Conservation (phyloP, 768 basidiomycete species). For the Panus rudis region DNA sequence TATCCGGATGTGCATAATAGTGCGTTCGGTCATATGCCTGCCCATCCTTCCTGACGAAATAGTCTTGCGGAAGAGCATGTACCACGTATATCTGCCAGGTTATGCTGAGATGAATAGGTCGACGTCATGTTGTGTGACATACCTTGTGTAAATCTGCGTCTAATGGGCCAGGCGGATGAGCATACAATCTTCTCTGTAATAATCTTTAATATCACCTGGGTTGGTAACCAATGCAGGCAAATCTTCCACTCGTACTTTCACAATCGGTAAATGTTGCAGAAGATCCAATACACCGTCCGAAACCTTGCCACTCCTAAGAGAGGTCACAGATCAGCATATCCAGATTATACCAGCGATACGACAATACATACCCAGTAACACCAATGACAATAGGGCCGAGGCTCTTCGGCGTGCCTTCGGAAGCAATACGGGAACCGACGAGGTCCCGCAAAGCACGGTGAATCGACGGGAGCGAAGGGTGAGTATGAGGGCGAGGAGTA, state of each 20-base stretch:
- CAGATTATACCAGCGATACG: not conserved
- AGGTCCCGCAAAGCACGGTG: slow-evolving; percentile 48
- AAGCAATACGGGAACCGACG: slow-evolving; percentile 43
- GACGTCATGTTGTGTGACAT: not conserved
- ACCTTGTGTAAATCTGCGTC: slow-evolving; percentile 57
- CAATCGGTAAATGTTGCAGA: slow-evolving; percentile 62
- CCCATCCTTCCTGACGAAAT: slow-evolving; percentile 56
- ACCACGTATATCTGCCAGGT: slow-evolving; percentile 61
- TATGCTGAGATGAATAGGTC: not conserved
- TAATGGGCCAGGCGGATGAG: slow-evolving; percentile 18
- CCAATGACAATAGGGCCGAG: slow-evolving; percentile 78
- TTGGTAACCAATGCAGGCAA: slow-evolving; percentile 49
- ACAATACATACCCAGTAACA: slow-evolving; percentile 60
- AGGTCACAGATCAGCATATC: slow-evolving; percentile 1
- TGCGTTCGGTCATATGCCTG: slow-evolving; percentile 49
- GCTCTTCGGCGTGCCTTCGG: slow-evolving; percentile 50
- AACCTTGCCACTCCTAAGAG: slow-evolving; percentile 69
- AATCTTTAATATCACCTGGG: slow-evolving; percentile 32
- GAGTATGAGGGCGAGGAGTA: slow-evolving; percentile 75
- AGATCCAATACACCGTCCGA: slow-evolving; percentile 71
- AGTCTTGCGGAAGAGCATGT: slow-evolving; percentile 63
- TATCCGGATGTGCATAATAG: slow-evolving; percentile 68
- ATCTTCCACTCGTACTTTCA: slow-evolving; percentile 47
- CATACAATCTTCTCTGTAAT: not conserved
- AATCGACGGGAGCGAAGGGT: slow-evolving; percentile 49